Evolutionary conservation across 169 alveolate species (phyloP).

Genomic region (Plasmodium sp.): DNA sequence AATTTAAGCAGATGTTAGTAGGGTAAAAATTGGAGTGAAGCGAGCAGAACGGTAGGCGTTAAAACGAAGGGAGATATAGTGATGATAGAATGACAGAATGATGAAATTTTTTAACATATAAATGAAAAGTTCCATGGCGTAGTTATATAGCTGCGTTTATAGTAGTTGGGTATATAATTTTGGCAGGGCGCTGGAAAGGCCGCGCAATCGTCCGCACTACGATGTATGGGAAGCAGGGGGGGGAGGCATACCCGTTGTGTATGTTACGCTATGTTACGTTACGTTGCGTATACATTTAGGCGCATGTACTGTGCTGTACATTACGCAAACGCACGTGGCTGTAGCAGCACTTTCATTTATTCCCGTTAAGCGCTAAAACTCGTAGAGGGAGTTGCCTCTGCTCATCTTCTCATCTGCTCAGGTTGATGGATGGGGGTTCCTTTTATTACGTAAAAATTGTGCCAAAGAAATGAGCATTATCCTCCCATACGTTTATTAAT

Average conservation of each 20-base stretch:
- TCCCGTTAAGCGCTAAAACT: neutral
- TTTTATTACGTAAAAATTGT: no score
- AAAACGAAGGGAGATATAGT: neutral
- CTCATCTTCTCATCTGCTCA: neutral
- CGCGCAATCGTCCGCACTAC: neutral
- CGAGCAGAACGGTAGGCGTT: neutral
- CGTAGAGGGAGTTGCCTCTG: neutral
- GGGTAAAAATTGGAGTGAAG: neutral
- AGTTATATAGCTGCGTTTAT: neutral
- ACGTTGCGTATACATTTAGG: neutral
- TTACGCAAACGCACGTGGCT: neutral
- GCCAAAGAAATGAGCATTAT: neutral
- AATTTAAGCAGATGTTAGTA: neutral
- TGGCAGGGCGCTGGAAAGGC: neutral
- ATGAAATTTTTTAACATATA: neutral
- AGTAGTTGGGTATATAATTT: neutral
- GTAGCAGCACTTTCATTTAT: neutral
- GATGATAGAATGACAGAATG: neutral
- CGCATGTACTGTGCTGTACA: neutral
- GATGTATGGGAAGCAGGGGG: neutral
- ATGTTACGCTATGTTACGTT: neutral
- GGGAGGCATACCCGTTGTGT: neutral
- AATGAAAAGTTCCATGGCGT: neutral
- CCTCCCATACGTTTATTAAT: neutral
- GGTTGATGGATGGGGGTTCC: neutral